These are phyloP conservation scores for Pseudogymnoascus pannorum DNA, from an alignment of 2,329 filamentous ascomycete genomes.

Conservation along the genomic window DNA sequence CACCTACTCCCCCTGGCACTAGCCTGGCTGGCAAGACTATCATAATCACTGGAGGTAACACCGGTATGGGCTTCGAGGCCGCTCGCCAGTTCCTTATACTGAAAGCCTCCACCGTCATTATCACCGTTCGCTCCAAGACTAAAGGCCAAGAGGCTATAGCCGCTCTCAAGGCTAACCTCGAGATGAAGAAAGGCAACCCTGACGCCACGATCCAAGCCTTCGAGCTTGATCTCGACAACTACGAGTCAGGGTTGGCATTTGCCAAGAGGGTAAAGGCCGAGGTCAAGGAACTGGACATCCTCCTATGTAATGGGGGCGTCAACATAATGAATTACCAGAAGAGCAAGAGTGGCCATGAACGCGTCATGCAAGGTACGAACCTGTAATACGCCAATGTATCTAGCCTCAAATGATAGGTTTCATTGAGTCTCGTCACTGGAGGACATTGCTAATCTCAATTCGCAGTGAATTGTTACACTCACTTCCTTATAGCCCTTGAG, in stretches of 20 bases:
- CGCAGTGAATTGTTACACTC: neutral
- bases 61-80: constrained; percentile 39
- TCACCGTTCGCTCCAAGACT: constrained; percentile 37
- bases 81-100: constrained; percentile 34
- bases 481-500: neutral
- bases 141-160: constrained; percentile 38
- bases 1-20: neutral
- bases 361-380: neutral
- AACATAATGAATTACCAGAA: constrained; percentile 10
- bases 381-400: neutral
- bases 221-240: constrained; percentile 40
- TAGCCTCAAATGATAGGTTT: neutral
- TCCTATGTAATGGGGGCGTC: constrained; percentile 39
- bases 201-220: constrained; percentile 39
- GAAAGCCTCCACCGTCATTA: constrained; percentile 36
- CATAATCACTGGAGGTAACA: constrained; percentile 43
- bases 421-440: neutral
- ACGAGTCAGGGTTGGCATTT: constrained; percentile 39
- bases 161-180: constrained; percentile 23
- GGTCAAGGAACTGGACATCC: constrained; percentile 36
- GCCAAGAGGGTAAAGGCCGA: constrained; percentile 28
- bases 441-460: neutral
- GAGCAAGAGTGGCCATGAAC: constrained; percentile 13
- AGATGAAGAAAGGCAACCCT: constrained; percentile 23
- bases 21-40: constrained; percentile 33